phyloP scores from a whole-genome alignment of 1,284 basidiomycete genomes.

The Sporisorium sorghi region DNA sequence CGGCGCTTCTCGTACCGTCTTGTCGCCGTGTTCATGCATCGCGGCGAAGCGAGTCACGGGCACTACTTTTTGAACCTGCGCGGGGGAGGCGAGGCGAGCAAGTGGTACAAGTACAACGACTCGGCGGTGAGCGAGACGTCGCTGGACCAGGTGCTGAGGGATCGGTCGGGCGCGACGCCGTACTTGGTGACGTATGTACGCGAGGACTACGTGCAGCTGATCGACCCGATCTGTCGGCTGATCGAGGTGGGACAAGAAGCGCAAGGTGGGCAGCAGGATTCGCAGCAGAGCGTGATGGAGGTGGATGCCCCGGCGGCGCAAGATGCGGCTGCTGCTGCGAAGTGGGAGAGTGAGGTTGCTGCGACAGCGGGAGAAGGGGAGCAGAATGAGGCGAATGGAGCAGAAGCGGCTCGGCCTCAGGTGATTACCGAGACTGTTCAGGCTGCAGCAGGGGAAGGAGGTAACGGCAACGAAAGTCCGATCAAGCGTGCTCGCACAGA shows the following conservation, averaged over 20 bases:
- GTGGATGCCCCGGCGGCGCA: neutral
- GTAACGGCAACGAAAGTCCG: conserved; percentile 30
- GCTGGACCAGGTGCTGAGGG: conserved; percentile 54
- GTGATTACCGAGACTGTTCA: conserved; percentile 6
- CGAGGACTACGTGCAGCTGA: conserved; percentile 32
- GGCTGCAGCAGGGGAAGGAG: conserved; percentile 1
- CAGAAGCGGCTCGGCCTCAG: conserved; percentile 5
- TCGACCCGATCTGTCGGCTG: conserved; percentile 44
- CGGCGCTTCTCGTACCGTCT: conserved; percentile 83
- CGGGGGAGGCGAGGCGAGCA: conserved; percentile 14
- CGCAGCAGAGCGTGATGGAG: conserved; percentile 14
- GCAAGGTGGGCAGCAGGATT: neutral
- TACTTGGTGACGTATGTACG: conserved; percentile 67
- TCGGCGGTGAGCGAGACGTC: conserved; percentile 40
- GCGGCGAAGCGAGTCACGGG: conserved; percentile 71
- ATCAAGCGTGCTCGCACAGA: conserved; percentile 49
- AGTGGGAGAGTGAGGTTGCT: neutral
- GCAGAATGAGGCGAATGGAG: neutral
- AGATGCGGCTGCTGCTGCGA: neutral
- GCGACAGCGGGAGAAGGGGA: neutral
- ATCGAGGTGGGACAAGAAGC: conserved; percentile 11
- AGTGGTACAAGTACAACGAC: conserved; percentile 67
- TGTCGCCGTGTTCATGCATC: conserved; percentile 94
- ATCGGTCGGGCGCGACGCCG: conserved; percentile 65
- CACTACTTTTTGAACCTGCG: conserved; percentile 67